Base-by-base conservation (phyloP, 139 green algal genomes). In the Dunaliella primolecta region DNA sequence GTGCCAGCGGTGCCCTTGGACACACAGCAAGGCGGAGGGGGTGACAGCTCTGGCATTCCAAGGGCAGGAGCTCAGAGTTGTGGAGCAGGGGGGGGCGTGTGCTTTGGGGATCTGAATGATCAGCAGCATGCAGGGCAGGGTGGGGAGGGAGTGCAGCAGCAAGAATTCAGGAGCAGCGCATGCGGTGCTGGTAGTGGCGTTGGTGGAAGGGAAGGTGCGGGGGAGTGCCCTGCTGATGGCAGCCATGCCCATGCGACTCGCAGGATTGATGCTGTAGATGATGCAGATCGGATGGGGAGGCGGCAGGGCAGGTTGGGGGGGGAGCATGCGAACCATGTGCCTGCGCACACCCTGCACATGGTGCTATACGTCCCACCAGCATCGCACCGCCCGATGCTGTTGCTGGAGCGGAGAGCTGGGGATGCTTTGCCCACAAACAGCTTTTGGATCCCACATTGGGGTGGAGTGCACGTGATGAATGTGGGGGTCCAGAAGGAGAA, bases 371-470 rank as follows among this genome's bases (percentile, higher is more conserved):
- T 92, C 0, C 91, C 91, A 21, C 81, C 87, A 2, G 15, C 55
- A 20, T n/a, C 80, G 3, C 80, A 88, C 34, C 36, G 76, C 31
- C 91, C 91, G 33, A 64, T 93, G 78, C 87, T 82, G 71, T 80
- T 94, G 36, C 46, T 91, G 80, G 72, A 78, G 1, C 64, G 57
- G 0, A 81, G 2, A 2, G 25, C 82, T 32, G 90, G 88, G 0
- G 38, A 34, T 1, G 35, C 56, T 0, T 84, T 70, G 23, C 31
- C 81, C 15, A 86, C 80, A 30, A 91, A 93, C 86, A 88, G 86
- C 82, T 94, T 89, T 80, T 84, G 30, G 32, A 90, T 93, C 27
- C 84, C 89, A 2, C 89, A 86, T 1, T 94, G 90, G 90, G 91
- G 91, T 24, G 90, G 89, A 15, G 78, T 94, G 3, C 7, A 91